These are phyloP conservation scores for Glycine soja DNA, from an alignment of 306 rosid species.

Conservation along the genomic window DNA sequence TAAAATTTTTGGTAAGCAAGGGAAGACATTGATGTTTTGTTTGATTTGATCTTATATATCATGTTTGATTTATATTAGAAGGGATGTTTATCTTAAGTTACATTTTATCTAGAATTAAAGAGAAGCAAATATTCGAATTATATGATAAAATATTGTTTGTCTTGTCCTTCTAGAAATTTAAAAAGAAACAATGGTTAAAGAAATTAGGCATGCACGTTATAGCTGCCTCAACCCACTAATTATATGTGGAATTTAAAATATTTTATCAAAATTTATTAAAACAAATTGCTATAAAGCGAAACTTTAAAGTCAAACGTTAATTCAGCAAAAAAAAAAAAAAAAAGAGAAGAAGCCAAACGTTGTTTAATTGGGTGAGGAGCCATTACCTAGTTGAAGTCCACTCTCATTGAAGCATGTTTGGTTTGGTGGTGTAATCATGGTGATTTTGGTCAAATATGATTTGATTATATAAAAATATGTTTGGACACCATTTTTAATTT, in stretches of 20 bases:
- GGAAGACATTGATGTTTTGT: not conserved
- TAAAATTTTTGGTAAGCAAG: not conserved
- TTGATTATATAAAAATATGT: too few species aligned
- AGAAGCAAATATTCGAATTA: not conserved
- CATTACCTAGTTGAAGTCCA: not conserved
- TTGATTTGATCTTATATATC: not conserved
- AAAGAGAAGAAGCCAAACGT: not conserved
- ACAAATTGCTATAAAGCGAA: not conserved
- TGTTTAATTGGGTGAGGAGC: not conserved
- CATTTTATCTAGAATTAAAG: not conserved
- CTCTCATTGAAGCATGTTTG: not conserved
- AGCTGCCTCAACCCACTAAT: not conserved
- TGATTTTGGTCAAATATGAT: too few species aligned
- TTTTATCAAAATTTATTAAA: not conserved
- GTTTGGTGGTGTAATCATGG: too few species aligned
- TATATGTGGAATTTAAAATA: not conserved
- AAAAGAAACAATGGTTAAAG: not conserved
- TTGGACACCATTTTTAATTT: too few species aligned
- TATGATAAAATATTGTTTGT: not conserved
- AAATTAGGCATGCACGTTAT: constrained; percentile 4
- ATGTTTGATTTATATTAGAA: not conserved
- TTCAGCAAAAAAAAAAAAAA: too few species aligned
- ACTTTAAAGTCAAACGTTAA: not conserved
- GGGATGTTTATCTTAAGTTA: not conserved
- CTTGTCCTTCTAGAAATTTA: not conserved